Percentiles rank a stretch among this genome's conserved stretches.
phyloP scores from a whole-genome alignment of 2,329 filamentous ascomycete species.

The Shiraia sp. region DNA sequence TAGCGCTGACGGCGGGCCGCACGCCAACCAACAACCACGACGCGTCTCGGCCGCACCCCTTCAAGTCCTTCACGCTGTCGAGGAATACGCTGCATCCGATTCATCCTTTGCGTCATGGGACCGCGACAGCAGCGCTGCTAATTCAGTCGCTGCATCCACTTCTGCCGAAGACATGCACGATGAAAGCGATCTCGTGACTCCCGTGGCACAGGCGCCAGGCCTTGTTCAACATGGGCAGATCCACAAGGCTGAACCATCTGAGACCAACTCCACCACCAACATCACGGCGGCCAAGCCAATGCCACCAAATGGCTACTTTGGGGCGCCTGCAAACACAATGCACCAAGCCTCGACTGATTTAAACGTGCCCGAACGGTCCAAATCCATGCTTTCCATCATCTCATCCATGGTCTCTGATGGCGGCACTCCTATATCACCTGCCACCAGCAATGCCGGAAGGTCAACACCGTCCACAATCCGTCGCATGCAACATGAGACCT shows the following conservation, averaged over 20 bases:
- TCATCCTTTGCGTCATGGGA: slow-evolving; percentile 40
- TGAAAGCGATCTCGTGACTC: slow-evolving; percentile 29
- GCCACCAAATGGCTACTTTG: slow-evolving; percentile 16
- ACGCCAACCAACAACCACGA: slow-evolving; percentile 14
- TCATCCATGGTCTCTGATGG: slow-evolving; percentile 42
- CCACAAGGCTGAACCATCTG: slow-evolving; percentile 20
- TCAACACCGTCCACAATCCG: slow-evolving; percentile 37
- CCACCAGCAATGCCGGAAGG: slow-evolving; percentile 29
- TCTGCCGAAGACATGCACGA: slow-evolving; percentile 29
- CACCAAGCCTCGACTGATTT: slow-evolving; percentile 18
- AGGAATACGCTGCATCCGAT: slow-evolving; percentile 31
- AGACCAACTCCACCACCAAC: slow-evolving; percentile 11
- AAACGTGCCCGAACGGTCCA: slow-evolving; percentile 32
- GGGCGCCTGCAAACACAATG: slow-evolving; percentile 9
- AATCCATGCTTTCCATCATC: slow-evolving; percentile 42
- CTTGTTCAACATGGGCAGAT: slow-evolving; percentile 18
- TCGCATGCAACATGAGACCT: slow-evolving; percentile 28
- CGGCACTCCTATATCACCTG: slow-evolving; percentile 31
- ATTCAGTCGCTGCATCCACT: slow-evolving; percentile 29
- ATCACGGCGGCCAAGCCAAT: slow-evolving; percentile 2
- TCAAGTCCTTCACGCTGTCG: slow-evolving; percentile 38
- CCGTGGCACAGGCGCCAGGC: slow-evolving; percentile 30
- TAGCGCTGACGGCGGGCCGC: slow-evolving; percentile 2
- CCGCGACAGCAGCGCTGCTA: slow-evolving; percentile 27
- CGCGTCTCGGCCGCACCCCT: slow-evolving; percentile 26